A percentile compares a stretch with the other conserved stretches of the same genome.
Conservation (phyloP, 2,329 filamentous ascomycete genomes). For the Penicillium olsonii region DNA sequence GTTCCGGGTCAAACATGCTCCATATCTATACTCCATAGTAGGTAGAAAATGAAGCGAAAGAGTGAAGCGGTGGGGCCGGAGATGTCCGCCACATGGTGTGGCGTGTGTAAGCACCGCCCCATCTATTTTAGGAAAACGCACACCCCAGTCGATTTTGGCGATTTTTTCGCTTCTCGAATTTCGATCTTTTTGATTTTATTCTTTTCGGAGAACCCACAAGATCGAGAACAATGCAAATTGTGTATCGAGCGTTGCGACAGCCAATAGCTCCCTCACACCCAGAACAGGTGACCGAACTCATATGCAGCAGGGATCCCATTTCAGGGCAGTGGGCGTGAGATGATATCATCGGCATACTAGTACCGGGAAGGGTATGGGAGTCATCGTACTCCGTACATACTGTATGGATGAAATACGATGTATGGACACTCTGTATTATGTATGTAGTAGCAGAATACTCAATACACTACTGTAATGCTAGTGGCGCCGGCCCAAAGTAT, state of each 20-base stretch:
- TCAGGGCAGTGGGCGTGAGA: conserved; percentile 14
- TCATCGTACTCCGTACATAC: no score
- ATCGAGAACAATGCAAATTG: background rate
- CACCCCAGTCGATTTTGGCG: no score
- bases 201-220: background rate
- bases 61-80: conserved; percentile 6
- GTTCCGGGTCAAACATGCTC: background rate
- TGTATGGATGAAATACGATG: no score
- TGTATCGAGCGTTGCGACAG: background rate
- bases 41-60: background rate
- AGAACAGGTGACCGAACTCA: conserved; percentile 27
- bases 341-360: conserved; percentile 18
- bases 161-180: background rate
- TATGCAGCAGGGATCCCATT: conserved; percentile 24
- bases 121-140: conserved; percentile 9
- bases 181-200: background rate
- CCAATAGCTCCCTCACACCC: background rate
- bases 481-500: conserved; percentile 36
- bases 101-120: conserved; percentile 6
- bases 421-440: background rate
- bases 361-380: background rate
- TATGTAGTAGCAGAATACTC: conserved; percentile 2
- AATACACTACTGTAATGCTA: conserved; percentile 11
- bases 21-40: background rate
- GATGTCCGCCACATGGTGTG: conserved; percentile 11